Base-by-base conservation (phyloP, 805 yeast species). In the Maudiozyma saulgeensis region DNA sequence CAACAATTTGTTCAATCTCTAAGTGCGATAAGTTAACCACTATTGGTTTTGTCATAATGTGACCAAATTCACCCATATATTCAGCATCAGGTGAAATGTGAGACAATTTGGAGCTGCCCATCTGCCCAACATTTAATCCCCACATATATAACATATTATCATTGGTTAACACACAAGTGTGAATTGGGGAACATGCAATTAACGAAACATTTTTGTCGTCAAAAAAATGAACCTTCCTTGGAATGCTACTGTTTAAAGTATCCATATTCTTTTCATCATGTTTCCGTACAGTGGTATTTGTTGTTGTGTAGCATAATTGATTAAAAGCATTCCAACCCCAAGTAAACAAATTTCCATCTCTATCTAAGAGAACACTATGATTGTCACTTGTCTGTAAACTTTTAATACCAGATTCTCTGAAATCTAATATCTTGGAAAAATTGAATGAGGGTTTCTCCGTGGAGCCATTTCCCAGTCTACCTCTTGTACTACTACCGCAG, bases 101-200 rank as follows among this genome's bases (percentile, higher is more conserved):
- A 78, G 81, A 35, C 15, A 57, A 60, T 44, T 55, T 59, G 5
- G 61, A 50, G 8, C 52, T 54, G 2, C 91, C 91, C 81, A 87
- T 79, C 62, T 87, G 96, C 0, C 96, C 96, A 35, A 79, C 68
- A 59, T 87, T 85, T 37, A 82, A 66, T 2, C 96, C 96, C 95
- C 96, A 87, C 38, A 79, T 64, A 51, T 68, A 77, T 1, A 84
- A 54, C n/a, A 58, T 51, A 9, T 75, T 77, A 41, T 68, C 61
- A 0, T 81, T 68, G 52, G 72, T 82, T 0, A 78, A 85, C 18
- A 81, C 73, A 4, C 64, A 61, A 0, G 91, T 79, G 61, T 87
- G 95, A 12, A 82, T 72, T 44, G 75, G 79, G 3, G 95, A 85
- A 18, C 84, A 81, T 1, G 81, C 70, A 23, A 79, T 67, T 6